A percentile compares a stretch with the other conserved stretches of the same genome.
Evolutionary conservation across 306 rosid genomes (phyloP).

Genomic region (Begonia loranthoides): DNA sequence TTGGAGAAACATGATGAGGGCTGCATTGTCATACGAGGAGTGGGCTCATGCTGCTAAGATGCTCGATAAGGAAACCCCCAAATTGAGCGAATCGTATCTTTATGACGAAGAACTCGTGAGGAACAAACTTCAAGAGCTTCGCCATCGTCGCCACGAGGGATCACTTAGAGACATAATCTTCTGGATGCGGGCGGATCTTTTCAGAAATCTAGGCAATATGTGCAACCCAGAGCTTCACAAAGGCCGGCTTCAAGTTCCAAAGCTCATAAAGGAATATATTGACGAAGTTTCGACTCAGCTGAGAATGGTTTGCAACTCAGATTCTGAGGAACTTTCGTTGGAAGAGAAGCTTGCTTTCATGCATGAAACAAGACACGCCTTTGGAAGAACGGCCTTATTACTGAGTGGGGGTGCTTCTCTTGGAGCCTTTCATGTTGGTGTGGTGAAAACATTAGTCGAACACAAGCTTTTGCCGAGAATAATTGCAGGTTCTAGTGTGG

Average conservation of each 20-base stretch:
- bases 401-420: slow-evolving; percentile 99
- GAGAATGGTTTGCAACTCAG: slow-evolving; percentile 84
- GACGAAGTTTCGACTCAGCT: slow-evolving; percentile 78
- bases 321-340: slow-evolving; percentile 66
- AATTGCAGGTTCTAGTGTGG: slow-evolving; percentile 96
- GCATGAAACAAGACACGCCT: slow-evolving; percentile 95
- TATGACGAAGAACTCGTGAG: slow-evolving; percentile 72
- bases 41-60: slow-evolving; percentile 99
- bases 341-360: slow-evolving; percentile 86
- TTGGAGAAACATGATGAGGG: slow-evolving; percentile 93
- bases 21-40: slow-evolving; percentile 89
- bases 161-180: slow-evolving; percentile 76
- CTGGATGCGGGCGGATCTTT: slow-evolving; percentile 91
- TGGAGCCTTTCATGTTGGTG: slow-evolving; percentile 85
- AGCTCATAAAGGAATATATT: slow-evolving; percentile 75
- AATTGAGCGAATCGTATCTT: slow-evolving; percentile 69
- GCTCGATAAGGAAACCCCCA: slow-evolving; percentile 87
- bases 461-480: slow-evolving; percentile 89
- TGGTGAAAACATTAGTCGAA: slow-evolving; percentile 72
- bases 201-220: slow-evolving; percentile 86
- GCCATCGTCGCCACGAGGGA: slow-evolving; percentile 65
- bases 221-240: slow-evolving; percentile 89
- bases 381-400: slow-evolving; percentile 90
- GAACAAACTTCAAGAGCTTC: slow-evolving; percentile 86
- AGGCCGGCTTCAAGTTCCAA: slow-evolving; percentile 81